Conservation (phyloP, 768 basidiomycete genomes). For the Hebeloma cylindrosporum region DNA sequence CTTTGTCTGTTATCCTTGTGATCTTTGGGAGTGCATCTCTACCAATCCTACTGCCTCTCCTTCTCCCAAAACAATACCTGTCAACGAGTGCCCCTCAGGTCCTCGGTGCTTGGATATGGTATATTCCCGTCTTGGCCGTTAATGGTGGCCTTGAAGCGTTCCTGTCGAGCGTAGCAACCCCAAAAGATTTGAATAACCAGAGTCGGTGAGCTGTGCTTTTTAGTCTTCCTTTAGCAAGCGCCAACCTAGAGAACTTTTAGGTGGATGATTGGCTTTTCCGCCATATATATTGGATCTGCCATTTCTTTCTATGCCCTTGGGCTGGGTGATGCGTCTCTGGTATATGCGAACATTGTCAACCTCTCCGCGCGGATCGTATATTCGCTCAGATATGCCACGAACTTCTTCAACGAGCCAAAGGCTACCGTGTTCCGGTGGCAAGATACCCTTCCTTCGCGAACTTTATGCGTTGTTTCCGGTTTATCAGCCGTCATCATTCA, state of each 20-base stretch:
- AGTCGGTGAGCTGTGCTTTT: conserved; percentile 44
- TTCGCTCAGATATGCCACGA: conserved; percentile 46
- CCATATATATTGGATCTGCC: conserved; percentile 60
- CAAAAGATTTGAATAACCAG: conserved; percentile 66
- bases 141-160: conserved; percentile 95
- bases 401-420: conserved; percentile 41
- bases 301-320: conserved; percentile 44
- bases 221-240: conserved; percentile 4
- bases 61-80: conserved; percentile 71
- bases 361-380: conserved; percentile 63
- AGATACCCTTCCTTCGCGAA: conserved; percentile 25
- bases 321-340: conserved; percentile 66
- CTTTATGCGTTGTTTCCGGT: conserved; percentile 19
- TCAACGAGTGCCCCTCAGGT: conserved; percentile 79
- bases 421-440: conserved; percentile 23
- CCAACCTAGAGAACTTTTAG: conserved; percentile 24
- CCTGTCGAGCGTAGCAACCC: conserved; percentile 72
- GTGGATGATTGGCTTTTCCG: conserved; percentile 81
- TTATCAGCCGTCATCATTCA: conserved; percentile 30
- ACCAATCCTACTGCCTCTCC: conserved; percentile 60
- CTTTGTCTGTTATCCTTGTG: conserved; percentile 66
- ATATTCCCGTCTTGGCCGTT: conserved; percentile 85
- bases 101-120: conserved; percentile 79
- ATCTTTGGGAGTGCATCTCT: conserved; percentile 79
- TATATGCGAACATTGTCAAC: conserved; percentile 76